Conservation (phyloP, 345 rosid genomes). For the Pistacia vera region DNA sequence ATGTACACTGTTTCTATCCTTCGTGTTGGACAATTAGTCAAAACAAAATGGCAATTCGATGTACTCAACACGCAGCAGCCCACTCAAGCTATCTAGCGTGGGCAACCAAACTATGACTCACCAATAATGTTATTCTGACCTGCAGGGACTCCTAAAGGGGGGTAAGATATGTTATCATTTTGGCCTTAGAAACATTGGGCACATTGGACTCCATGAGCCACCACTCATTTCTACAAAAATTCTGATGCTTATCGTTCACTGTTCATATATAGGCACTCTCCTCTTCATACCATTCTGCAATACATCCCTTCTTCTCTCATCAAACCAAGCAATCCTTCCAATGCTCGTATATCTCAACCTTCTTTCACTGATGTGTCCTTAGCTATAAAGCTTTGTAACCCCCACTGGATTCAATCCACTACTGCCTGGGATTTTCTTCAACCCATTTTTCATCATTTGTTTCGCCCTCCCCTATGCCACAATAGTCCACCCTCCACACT, state of each 20-base stretch:
- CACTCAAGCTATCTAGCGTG: background rate
- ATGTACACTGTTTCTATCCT: background rate
- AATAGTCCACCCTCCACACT: no score
- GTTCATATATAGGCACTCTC: conserved; percentile 22
- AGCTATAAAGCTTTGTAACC: conserved; percentile 47
- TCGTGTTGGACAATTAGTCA: background rate
- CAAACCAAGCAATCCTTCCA: conserved; percentile 49
- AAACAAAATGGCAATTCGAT: background rate
- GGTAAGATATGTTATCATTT: background rate
- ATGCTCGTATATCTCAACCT: conserved; percentile 40
- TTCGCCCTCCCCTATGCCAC: conserved; percentile 34
- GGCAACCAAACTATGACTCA: background rate
- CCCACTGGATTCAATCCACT: conserved; percentile 71
- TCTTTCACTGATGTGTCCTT: conserved; percentile 46
- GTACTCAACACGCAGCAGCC: background rate
- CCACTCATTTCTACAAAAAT: background rate
- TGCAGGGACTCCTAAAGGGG: conserved; percentile 2
- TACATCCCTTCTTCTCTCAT: conserved; percentile 46
- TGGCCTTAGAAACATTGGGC: background rate
- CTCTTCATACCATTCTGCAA: conserved; percentile 34
- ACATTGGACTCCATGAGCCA: background rate
- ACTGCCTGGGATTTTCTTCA: conserved; percentile 74
- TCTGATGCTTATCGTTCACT: background rate
- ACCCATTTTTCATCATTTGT: conserved; percentile 54
- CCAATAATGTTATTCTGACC: background rate